Evolutionary conservation across 495 filamentous ascomycete genomes (phyloP), one percentile per base, ranked within the genome.

Genomic region (Penicillium tannophilum): DNA sequence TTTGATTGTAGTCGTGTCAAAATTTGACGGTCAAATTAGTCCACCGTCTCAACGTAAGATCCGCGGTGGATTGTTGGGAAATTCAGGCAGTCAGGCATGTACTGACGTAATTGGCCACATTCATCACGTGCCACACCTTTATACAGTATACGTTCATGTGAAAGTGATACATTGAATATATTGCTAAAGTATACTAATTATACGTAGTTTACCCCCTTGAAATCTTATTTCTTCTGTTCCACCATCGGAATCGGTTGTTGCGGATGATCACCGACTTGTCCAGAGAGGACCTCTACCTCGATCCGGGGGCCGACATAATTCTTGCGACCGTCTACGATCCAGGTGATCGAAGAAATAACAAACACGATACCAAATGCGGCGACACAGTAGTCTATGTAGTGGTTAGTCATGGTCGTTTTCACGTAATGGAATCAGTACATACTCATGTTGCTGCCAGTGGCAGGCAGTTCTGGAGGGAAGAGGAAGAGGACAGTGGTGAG

Each of bases 401-500:
- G 2, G 44, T 70, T 17, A 71, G 63, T 50, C n/a, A 20, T 33
- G 16, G 9, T 30, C 11, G n/a, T 50, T n/a, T 17, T 5, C 16
- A 6, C 24, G 50, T 41, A 47, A 26, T 9, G 8, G 17, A n/a
- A 36, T 20, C 10, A 33, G 26, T 36, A 59, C 79, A 65, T 77
- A 84, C 82, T 92, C 89, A 93, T 91, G 71, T 84, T 91, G 58
- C 77, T 84, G 8, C 80, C 84, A 0, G 84, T 87, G 1, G 85
- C 85, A 2, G 87, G 88, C 3, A 90, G 59, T 4, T 74, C 77
- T 0, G 90, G 89, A 4, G 90, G 90, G 71, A 93, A 89, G 16
- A 91, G 79, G 68, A 92, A 93, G 0, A 93, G 76, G 8, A 91
- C 83, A 0, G 88, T 91, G 1, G 88, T 91, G 6, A 90, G 67